A percentile compares a stretch with the other conserved stretches of the same genome.
Conservation (phyloP, 768 basidiomycete genomes). For the Rickenella mellea region DNA sequence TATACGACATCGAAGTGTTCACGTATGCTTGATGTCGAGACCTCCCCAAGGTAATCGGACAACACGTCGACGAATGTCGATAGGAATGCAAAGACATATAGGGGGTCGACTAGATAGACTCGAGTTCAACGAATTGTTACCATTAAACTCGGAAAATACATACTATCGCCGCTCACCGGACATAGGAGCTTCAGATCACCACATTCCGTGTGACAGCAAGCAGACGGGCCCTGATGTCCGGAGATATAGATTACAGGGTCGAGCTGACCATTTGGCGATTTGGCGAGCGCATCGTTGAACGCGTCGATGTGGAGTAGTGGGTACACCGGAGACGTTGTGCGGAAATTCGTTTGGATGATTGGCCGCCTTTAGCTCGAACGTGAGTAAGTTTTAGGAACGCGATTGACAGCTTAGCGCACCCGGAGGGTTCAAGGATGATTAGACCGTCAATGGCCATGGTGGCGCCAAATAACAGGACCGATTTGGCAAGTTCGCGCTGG, state of each 20-base stretch:
- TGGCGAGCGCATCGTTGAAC: conserved; percentile 61
- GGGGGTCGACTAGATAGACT: conserved; percentile 60
- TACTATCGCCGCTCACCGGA: conserved; percentile 79
- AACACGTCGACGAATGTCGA: conserved; percentile 79
- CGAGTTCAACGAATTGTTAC: no score
- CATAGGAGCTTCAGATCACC: conserved; percentile 72
- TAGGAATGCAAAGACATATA: conserved; percentile 84
- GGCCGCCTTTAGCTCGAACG: conserved; percentile 31
- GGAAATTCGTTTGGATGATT: conserved; percentile 87
- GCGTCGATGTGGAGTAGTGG: conserved; percentile 83
- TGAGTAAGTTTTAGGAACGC: neutral
- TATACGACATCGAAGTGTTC: conserved; percentile 96
- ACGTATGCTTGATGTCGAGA: conserved; percentile 69
- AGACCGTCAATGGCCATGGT: conserved; percentile 73
- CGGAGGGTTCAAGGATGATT: conserved; percentile 66
- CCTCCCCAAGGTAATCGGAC: conserved; percentile 78
- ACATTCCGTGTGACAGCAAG: conserved; percentile 74
- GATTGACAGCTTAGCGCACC: conserved; percentile 34
- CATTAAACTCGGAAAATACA: conserved; percentile 19
- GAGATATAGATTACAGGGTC: conserved; percentile 71
- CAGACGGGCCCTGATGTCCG: conserved; percentile 45
- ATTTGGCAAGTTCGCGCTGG: neutral
- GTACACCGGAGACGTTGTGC: conserved; percentile 65
- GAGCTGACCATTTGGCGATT: conserved; percentile 43
- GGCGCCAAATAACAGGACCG: neutral